These are phyloP conservation scores for Naegleria gruberi DNA, from an alignment of 208 protist species.

Conservation along the genomic window DNA sequence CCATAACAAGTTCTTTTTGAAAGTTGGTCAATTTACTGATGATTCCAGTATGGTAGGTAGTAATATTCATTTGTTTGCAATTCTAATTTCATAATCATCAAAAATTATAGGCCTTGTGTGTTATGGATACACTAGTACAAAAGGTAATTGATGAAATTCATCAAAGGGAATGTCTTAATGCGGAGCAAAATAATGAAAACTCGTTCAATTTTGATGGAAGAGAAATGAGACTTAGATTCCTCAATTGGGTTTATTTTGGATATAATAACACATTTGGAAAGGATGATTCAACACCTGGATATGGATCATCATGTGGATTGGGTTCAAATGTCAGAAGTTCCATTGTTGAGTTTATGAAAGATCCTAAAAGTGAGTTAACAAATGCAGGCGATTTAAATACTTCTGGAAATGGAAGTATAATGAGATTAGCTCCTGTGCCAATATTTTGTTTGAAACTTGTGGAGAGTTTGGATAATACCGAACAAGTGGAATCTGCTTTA, in stretches of 20 bases:
- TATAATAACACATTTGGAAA: constrained; percentile 37
- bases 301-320: background rate
- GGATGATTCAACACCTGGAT: background rate
- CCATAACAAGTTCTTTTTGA: constrained; percentile 31
- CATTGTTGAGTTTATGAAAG: background rate
- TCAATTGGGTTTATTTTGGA: constrained; percentile 37
- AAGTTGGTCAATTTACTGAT: constrained; percentile 40
- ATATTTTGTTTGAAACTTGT: background rate
- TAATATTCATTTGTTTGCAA: no score
- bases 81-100: no score
- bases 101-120: background rate
- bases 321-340: background rate
- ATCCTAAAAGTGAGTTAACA: background rate
- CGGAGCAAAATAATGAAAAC: background rate
- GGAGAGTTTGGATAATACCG: background rate
- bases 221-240: constrained; percentile 24
- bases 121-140: background rate
- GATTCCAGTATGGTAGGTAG: constrained; percentile 39
- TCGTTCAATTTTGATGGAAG: background rate
- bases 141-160: background rate
- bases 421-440: background rate
- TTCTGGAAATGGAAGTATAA: background rate
- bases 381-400: background rate
- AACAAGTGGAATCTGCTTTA: background rate
- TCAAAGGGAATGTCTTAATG: background rate